Conservation (phyloP, 2,329 filamentous ascomycete species). For the Beauveria australis region DNA sequence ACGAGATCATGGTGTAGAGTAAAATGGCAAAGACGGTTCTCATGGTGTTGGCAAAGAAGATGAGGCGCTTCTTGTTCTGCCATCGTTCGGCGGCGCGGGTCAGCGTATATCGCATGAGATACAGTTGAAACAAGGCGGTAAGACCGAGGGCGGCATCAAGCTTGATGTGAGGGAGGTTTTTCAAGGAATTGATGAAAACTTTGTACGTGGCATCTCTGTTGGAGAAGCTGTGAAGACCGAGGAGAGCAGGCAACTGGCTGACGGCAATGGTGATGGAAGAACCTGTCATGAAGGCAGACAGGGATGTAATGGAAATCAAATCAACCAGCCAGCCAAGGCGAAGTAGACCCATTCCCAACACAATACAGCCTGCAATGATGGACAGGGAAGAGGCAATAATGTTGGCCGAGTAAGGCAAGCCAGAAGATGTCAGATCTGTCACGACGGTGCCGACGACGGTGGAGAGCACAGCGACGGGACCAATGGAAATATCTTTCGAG, state of each 20-base stretch:
- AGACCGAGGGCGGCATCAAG: constrained; percentile 85
- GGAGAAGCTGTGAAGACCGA: constrained; percentile 70
- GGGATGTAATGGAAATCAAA: constrained; percentile 80
- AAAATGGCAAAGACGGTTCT: constrained; percentile 87
- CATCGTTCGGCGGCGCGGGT: constrained; percentile 58
- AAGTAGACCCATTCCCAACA: constrained; percentile 69
- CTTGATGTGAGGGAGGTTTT: constrained; percentile 56
- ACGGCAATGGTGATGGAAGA: constrained; percentile 82
- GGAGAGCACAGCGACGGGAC: constrained; percentile 92
- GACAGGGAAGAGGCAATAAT: constrained; percentile 72
- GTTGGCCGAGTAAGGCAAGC: constrained; percentile 52
- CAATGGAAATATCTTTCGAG: constrained; percentile 91
- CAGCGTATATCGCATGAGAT: constrained; percentile 62
- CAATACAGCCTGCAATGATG: constrained; percentile 68
- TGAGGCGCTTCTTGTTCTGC: constrained; percentile 61
- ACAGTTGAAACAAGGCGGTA: constrained; percentile 71
- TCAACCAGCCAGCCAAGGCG: constrained; percentile 87
- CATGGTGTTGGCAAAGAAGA: constrained; percentile 88
- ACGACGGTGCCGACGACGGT: constrained; percentile 82
- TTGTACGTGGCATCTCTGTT: constrained; percentile 71
- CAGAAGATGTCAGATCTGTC: constrained; percentile 45
- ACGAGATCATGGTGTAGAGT: constrained; percentile 87
- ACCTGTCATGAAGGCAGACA: constrained; percentile 95
- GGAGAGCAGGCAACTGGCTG: constrained; percentile 73
- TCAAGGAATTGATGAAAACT: constrained; percentile 76